phyloP scores from a whole-genome alignment of 2,329 filamentous ascomycete genomes.

The Talaromyces verruculosus region DNA sequence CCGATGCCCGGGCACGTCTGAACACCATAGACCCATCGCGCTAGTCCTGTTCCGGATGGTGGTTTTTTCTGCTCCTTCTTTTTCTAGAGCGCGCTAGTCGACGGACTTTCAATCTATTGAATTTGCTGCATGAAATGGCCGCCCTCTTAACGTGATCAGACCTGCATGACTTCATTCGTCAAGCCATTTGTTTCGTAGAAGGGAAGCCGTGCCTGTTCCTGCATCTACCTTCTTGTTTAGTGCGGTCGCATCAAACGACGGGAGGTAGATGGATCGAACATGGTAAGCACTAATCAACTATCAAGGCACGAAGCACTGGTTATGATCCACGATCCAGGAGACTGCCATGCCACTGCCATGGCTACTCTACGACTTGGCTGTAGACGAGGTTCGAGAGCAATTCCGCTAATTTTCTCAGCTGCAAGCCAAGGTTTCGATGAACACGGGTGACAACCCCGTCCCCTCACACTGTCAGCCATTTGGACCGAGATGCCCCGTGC shows the following conservation, averaged over 20 bases:
- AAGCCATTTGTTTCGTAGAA: background rate
- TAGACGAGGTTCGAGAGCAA: background rate
- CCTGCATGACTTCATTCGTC: no score
- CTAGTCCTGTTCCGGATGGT: background rate
- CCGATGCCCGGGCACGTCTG: background rate
- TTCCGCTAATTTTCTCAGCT: constrained; percentile 10
- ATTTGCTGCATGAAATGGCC: constrained; percentile 7
- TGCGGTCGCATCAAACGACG: background rate
- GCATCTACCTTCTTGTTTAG: background rate
- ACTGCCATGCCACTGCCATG: background rate
- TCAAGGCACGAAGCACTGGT: background rate
- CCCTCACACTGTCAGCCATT: background rate
- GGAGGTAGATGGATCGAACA: background rate
- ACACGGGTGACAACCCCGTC: background rate
- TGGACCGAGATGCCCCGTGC: constrained; percentile 7
- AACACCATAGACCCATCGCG: background rate
- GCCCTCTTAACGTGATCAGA: no score
- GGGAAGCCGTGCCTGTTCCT: background rate
- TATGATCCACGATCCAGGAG: background rate
- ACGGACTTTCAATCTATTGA: constrained; percentile 17
- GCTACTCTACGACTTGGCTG: background rate
- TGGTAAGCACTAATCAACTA: background rate
- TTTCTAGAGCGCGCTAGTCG: background rate
- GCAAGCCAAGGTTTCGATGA: background rate
- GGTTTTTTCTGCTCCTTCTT: background rate